Conservation (phyloP, 2,329 filamentous ascomycete genomes). For the Chrysoporthe deuterocubensis region DNA sequence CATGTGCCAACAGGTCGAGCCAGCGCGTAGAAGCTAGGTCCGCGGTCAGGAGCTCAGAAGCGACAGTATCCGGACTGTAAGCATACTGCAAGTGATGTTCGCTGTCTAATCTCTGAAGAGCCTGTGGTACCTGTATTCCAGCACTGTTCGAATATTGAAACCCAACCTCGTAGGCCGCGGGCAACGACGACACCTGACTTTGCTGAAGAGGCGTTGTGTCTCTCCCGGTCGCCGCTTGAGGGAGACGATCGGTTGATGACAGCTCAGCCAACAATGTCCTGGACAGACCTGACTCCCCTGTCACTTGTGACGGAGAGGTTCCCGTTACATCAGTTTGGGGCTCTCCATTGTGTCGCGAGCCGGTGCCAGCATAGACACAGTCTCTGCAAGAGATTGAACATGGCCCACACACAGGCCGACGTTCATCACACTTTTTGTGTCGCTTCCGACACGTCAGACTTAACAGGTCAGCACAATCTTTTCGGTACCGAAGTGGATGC, state of each 20-base stretch:
- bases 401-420: constrained; percentile 37
- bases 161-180: not conserved
- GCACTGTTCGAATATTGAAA: not conserved
- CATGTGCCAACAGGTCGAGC: constrained; percentile 38
- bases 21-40: constrained; percentile 39
- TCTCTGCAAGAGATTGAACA: constrained; percentile 17
- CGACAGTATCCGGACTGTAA: constrained; percentile 35
- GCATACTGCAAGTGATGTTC: constrained; percentile 24
- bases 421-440: constrained; percentile 56
- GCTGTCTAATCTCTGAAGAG: constrained; percentile 4
- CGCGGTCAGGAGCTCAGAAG: constrained; percentile 36
- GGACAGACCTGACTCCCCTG: not conserved
- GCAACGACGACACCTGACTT: not conserved
- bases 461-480: constrained; percentile 18
- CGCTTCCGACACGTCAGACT: constrained; percentile 50
- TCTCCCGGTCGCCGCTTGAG: not conserved
- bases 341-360: not conserved
- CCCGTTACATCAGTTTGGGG: not conserved
- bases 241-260: not conserved
- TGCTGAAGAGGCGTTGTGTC: not conserved
- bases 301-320: not conserved
- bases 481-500: not conserved
- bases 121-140: not conserved
- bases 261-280: not conserved
- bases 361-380: constrained; percentile 13